Conservation (phyloP, 306 rosid genomes). For the Purshia tridentata region DNA sequence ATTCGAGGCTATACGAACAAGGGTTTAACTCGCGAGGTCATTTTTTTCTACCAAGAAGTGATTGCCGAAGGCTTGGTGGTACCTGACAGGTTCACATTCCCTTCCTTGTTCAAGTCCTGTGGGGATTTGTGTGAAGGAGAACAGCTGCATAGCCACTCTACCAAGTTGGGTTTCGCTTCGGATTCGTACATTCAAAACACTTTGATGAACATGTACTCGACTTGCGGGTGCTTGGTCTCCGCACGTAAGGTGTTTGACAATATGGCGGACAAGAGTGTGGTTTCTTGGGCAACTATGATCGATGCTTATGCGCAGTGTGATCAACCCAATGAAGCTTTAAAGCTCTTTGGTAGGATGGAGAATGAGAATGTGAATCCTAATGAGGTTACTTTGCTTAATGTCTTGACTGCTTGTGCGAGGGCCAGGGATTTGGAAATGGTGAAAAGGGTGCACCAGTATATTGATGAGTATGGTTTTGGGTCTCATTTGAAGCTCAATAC, state of each 20-base stretch:
- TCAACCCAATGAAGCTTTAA: slow-evolving; percentile 16
- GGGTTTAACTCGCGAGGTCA: not conserved
- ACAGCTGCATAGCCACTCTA: slow-evolving; percentile 26
- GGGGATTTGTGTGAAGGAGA: slow-evolving; percentile 21
- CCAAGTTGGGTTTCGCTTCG: slow-evolving; percentile 29
- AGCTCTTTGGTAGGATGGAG: slow-evolving; percentile 16
- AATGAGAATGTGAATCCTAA: slow-evolving; percentile 12
- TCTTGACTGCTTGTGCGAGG: slow-evolving; percentile 20
- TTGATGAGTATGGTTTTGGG: slow-evolving; percentile 16
- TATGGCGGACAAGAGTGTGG: slow-evolving; percentile 26
- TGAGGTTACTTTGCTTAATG: slow-evolving; percentile 26
- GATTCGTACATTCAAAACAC: slow-evolving; percentile 31
- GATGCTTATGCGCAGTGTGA: slow-evolving; percentile 26
- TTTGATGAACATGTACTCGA: slow-evolving; percentile 24
- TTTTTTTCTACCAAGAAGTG: slow-evolving; percentile 20
- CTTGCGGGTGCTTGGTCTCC: slow-evolving; percentile 18
- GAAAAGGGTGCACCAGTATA: slow-evolving; percentile 19
- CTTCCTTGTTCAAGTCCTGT: slow-evolving; percentile 27
- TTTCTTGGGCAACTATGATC: slow-evolving; percentile 37
- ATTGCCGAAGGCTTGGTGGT: slow-evolving; percentile 3
- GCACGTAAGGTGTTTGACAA: slow-evolving; percentile 22
- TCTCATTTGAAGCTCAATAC: slow-evolving; percentile 16
- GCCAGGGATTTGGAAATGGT: slow-evolving; percentile 21
- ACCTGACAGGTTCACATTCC: slow-evolving; percentile 31
- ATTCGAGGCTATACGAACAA: slow-evolving; percentile 22